phyloP scores from a whole-genome alignment of 352 stramenopile genomes.

The Phytophthora sojae region DNA sequence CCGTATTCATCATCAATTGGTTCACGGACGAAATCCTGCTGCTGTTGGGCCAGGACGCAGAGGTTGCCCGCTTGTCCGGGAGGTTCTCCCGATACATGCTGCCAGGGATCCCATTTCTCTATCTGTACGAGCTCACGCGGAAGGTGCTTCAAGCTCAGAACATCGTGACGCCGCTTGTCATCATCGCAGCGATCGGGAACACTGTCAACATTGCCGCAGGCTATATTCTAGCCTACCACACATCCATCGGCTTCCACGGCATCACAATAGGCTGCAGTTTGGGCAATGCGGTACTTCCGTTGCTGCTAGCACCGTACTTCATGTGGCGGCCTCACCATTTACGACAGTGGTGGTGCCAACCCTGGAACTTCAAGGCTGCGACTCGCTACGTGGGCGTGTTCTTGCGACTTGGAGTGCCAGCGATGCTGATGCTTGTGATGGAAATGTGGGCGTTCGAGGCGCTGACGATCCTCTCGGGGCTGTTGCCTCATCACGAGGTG shows the following conservation, averaged over 20 bases:
- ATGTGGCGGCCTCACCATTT: conserved; percentile 35
- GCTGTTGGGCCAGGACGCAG: conserved; percentile 44
- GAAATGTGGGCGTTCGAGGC: conserved; percentile 73
- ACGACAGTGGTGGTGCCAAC: conserved; percentile 44
- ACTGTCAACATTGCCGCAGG: conserved; percentile 67
- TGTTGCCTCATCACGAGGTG: conserved; percentile 55
- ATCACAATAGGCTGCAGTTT: conserved; percentile 66
- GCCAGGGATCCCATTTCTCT: conserved; percentile 67
- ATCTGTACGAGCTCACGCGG: conserved; percentile 78
- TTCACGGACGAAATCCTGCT: conserved; percentile 51
- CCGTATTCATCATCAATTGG: conserved; percentile 62
- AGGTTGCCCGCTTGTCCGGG: conserved; percentile 59
- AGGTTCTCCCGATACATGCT: conserved; percentile 67
- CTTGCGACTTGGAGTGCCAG: conserved; percentile 51
- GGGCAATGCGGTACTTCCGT: conserved; percentile 49
- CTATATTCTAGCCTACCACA: conserved; percentile 75
- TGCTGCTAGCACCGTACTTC: conserved; percentile 65
- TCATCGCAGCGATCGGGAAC: conserved; percentile 65
- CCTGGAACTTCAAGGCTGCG: conserved; percentile 43
- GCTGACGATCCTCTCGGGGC: conserved; percentile 50
- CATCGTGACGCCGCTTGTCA: conserved; percentile 74
- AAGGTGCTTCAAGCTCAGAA: conserved; percentile 81
- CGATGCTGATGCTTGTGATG: conserved; percentile 65
- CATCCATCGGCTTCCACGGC: conserved; percentile 66
- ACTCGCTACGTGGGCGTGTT: conserved; percentile 45